Evolutionary conservation across 2,329 filamentous ascomycete genomes (phyloP).

Genomic region (Exophiala phaeomuriformis): DNA sequence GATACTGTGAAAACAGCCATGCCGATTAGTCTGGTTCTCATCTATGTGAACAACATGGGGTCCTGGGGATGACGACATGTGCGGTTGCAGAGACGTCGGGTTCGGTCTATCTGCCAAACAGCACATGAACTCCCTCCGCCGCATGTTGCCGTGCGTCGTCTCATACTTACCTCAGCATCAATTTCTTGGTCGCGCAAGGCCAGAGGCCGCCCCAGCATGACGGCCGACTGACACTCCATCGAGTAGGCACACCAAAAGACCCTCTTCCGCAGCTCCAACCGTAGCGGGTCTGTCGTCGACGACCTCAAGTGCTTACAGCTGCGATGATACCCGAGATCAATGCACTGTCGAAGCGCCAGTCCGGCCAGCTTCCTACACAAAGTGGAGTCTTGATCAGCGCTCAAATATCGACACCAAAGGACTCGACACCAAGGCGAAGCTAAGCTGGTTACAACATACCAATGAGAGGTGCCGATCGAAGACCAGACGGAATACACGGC

Average conservation of each 20-base stretch:
- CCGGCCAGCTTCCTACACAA: conserved; percentile 28
- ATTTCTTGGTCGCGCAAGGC: conserved; percentile 28
- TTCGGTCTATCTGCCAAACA: too few relatives aligned
- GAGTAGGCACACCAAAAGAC: conserved; percentile 28
- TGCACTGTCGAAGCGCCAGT: conserved; percentile 31
- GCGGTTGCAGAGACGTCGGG: neutral
- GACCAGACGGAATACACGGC: conserved; percentile 30
- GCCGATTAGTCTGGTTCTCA: neutral
- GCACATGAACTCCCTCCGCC: too few relatives aligned
- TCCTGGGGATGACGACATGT: neutral
- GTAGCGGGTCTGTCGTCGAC: conserved; percentile 9
- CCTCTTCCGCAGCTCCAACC: conserved; percentile 27
- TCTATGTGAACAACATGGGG: neutral
- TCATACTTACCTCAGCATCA: conserved; percentile 27
- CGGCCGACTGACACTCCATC: conserved; percentile 27
- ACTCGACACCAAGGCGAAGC: too few relatives aligned
- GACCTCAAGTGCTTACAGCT: conserved; percentile 11
- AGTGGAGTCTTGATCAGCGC: too few relatives aligned
- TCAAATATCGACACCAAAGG: too few relatives aligned
- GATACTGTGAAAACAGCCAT: conserved; percentile 20
- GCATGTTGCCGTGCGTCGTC: too few relatives aligned
- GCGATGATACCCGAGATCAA: conserved; percentile 33
- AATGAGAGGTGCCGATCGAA: conserved; percentile 27
- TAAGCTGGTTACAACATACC: conserved; percentile 18
- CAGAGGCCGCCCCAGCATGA: conserved; percentile 29